These are phyloP conservation scores for Blastobotrys proliferans DNA, from an alignment of 1,139 yeast genomes.

Conservation along the genomic window DNA sequence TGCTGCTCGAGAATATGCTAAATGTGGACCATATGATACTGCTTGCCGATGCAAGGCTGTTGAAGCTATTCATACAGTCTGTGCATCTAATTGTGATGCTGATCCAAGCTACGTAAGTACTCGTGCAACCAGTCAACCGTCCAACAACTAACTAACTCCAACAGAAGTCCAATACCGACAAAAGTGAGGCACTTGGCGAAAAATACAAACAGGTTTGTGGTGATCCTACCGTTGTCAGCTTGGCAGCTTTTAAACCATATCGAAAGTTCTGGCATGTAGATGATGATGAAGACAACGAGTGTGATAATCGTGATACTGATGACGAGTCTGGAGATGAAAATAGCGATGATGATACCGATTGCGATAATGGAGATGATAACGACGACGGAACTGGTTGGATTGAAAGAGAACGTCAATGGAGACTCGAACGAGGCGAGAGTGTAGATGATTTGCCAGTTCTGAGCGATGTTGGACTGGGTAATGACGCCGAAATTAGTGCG, in stretches of 20 bases:
- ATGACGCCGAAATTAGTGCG: no score
- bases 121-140: no score
- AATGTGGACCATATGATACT: constrained; percentile 16
- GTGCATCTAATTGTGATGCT: constrained; percentile 21
- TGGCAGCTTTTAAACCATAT: constrained; percentile 6
- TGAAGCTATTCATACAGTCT: constrained; percentile 21
- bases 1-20: constrained; percentile 4
- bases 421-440: no score
- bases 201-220: constrained; percentile 27
- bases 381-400: constrained; percentile 32
- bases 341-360: constrained; percentile 24
- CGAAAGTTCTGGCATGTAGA: constrained; percentile 10
- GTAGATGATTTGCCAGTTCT: no score
- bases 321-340: constrained; percentile 15
- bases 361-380: constrained; percentile 32
- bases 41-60: constrained; percentile 26
- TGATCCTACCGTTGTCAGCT: constrained; percentile 1
- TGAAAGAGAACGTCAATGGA: background rate
- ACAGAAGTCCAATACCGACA: no score
- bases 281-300: constrained; percentile 21
- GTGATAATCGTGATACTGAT: constrained; percentile 9
- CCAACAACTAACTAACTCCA: no score
- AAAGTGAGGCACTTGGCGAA: no score
- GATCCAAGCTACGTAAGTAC: background rate
- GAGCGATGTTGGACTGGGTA: no score